These are phyloP conservation scores for Cymbopogon flexuosus DNA, from an alignment of 202 grass and related monocot genomes.

Conservation along the genomic window DNA sequence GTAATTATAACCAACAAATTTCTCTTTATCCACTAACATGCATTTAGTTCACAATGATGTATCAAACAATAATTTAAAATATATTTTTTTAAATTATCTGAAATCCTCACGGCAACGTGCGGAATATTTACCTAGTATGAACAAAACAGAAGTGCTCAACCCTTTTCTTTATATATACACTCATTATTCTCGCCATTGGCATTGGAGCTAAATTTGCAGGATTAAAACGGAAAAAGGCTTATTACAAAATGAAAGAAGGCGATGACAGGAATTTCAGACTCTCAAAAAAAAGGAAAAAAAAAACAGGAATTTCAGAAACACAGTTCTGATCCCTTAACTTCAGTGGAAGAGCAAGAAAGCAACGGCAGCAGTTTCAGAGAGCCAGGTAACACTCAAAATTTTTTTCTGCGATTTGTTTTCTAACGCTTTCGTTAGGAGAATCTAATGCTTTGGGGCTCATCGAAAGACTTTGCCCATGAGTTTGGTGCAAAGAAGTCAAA, in stretches of 20 bases:
- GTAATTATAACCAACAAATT: no score
- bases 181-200: neutral
- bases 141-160: neutral
- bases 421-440: neutral
- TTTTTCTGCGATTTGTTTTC: neutral
- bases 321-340: neutral
- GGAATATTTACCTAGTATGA: neutral
- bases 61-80: no score
- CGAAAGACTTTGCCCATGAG: neutral
- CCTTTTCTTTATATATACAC: neutral
- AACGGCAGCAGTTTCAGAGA: neutral
- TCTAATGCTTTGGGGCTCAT: neutral
- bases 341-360: neutral
- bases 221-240: neutral
- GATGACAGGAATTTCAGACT: neutral
- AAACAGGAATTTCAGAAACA: neutral
- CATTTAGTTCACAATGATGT: no score
- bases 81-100: no score
- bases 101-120: no score
- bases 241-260: neutral
- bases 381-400: neutral
- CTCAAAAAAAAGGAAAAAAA: neutral
- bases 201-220: neutral
- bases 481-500: constrained; percentile 10
- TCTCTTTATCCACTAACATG: no score